These are phyloP conservation scores for Schizothecium vesticola DNA, from an alignment of 495 filamentous ascomycete species.

Conservation along the genomic window DNA sequence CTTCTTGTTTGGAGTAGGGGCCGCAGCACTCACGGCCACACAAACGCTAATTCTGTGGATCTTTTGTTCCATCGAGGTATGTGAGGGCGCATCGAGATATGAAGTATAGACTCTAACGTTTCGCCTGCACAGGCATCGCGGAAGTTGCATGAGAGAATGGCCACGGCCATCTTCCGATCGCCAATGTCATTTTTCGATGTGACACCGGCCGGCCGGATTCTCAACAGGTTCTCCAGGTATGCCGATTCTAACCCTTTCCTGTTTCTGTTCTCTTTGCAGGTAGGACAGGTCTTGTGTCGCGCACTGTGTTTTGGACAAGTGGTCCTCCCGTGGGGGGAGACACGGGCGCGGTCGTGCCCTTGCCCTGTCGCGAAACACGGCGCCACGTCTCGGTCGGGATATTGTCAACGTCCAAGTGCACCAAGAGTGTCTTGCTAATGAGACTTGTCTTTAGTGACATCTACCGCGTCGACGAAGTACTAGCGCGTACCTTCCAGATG, in stretches of 20 bases:
- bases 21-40: slow-evolving; percentile 74
- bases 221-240: slow-evolving; percentile 92
- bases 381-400: slow-evolving; percentile 8
- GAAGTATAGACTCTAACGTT: slow-evolving; percentile 9
- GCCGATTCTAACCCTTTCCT: slow-evolving; percentile 20
- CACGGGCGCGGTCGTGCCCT: slow-evolving; percentile 10
- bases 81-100: not conserved
- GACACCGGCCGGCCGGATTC: slow-evolving; percentile 91
- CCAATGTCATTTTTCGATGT: slow-evolving; percentile 99
- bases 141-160: slow-evolving; percentile 97
- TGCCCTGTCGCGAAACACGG: slow-evolving; percentile 14
- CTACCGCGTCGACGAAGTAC: slow-evolving; percentile 90
- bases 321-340: slow-evolving; percentile 12
- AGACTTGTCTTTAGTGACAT: slow-evolving; percentile 62
- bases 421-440: slow-evolving; percentile 25
- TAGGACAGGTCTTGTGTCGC: slow-evolving; percentile 16
- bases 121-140: slow-evolving; percentile 62
- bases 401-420: slow-evolving; percentile 5
- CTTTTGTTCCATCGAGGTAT: slow-evolving; percentile 94
- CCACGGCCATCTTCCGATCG: slow-evolving; percentile 92
- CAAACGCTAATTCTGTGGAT: slow-evolving; percentile 98
- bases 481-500: slow-evolving; percentile 90
- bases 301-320: slow-evolving; percentile 16
- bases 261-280: slow-evolving; percentile 3
- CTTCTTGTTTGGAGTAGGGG: slow-evolving; percentile 88